Evolutionary conservation across 768 basidiomycete species (phyloP).

Genomic region (Sporobolomyces phaffii): DNA sequence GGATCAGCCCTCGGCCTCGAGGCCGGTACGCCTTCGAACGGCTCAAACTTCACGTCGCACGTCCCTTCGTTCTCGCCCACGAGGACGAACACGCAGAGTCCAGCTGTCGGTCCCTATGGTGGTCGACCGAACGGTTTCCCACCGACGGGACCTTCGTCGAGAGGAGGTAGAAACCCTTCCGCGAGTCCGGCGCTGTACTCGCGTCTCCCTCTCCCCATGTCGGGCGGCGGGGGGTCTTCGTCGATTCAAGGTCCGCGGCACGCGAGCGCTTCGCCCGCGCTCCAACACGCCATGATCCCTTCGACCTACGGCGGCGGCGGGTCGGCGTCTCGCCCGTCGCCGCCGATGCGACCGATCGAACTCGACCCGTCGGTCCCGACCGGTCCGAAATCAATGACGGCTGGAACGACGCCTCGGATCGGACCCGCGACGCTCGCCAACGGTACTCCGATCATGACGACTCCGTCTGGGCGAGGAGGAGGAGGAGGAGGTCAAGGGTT

Average conservation of each 20-base stretch:
- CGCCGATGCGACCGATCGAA: conserved; percentile 27
- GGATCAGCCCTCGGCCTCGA: conserved; percentile 10
- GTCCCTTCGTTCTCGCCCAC: neutral
- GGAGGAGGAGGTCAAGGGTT: neutral
- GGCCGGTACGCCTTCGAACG: neutral
- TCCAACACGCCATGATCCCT: neutral
- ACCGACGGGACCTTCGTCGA: neutral
- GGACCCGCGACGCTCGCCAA: neutral
- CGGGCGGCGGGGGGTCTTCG: no score
- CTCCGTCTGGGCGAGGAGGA: neutral
- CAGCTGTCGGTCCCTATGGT: neutral
- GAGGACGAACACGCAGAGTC: neutral
- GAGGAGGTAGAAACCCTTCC: neutral
- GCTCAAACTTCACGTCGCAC: neutral
- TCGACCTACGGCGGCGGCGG: conserved; percentile 20
- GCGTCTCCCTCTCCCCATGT: neutral
- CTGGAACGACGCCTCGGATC: neutral
- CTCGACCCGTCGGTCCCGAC: conserved; percentile 25
- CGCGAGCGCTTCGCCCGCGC: neutral
- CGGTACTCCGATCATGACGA: neutral
- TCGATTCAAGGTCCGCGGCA: neutral
- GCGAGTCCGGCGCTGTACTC: neutral
- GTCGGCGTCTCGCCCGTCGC: neutral
- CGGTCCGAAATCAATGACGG: conserved; percentile 23
- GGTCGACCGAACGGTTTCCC: neutral